Percentiles rank a stretch among this genome's conserved stretches.
Conservation (phyloP, 345 rosid genomes). For the Boechera divaricarpa region DNA sequence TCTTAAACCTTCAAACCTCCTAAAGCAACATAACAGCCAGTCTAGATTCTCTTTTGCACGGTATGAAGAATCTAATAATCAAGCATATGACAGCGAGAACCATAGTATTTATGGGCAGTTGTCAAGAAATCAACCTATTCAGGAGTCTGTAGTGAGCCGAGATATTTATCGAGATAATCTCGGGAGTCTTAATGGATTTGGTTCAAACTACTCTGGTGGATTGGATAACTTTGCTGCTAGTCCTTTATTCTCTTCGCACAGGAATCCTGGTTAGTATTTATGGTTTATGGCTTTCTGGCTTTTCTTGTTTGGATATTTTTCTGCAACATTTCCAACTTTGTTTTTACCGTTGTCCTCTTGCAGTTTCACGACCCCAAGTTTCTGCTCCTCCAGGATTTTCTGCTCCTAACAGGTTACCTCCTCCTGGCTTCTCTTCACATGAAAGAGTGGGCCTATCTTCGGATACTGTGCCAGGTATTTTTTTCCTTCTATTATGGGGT, state of each 20-base stretch:
- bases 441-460: constrained; percentile 67
- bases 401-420: constrained; percentile 88
- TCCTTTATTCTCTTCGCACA: constrained; percentile 60
- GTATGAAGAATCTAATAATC: constrained; percentile 66
- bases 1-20: constrained; percentile 54
- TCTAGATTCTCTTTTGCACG: constrained; percentile 96
- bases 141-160: constrained; percentile 55
- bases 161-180: constrained; percentile 51
- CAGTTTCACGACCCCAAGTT: constrained; percentile 74
- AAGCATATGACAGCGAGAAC: constrained; percentile 48
- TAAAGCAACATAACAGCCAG: constrained; percentile 74
- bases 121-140: constrained; percentile 48
- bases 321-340: background rate
- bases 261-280: constrained; percentile 63
- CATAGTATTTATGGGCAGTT: constrained; percentile 53
- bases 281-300: background rate
- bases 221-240: constrained; percentile 49
- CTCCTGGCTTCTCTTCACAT: constrained; percentile 90
- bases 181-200: constrained; percentile 57
- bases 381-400: constrained; percentile 96
- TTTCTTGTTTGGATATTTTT: constrained; percentile 26
- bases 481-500: constrained; percentile 24
- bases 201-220: constrained; percentile 58
- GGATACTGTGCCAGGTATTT: constrained; percentile 58
- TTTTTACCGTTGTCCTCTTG: constrained; percentile 6